phyloP scores from a whole-genome alignment of 129 eudicot genomes.

The Artemisia tridentata region DNA sequence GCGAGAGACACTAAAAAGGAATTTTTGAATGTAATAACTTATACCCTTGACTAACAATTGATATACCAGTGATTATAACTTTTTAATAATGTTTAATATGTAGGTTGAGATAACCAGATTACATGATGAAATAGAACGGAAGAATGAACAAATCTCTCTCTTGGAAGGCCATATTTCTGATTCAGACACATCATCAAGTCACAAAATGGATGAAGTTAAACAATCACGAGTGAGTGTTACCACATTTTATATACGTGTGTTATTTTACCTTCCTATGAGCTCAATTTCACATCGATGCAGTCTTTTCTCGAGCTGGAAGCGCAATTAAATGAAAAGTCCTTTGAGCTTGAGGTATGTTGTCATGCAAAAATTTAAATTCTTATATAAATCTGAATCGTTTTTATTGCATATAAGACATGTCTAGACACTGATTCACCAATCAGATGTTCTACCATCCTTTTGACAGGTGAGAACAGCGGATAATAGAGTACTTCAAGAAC shows the following conservation, averaged over 20 bases:
- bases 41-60: background rate
- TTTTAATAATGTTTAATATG: slow-evolving; percentile 18
- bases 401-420: slow-evolving; percentile 1
- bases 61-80: slow-evolving; percentile 11
- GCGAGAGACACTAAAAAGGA: slow-evolving; percentile 44
- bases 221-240: slow-evolving; percentile 52
- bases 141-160: slow-evolving; percentile 64
- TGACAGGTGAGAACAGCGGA: slow-evolving; percentile 79
- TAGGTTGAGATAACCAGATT: slow-evolving; percentile 67
- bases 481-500: slow-evolving; percentile 78
- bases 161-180: slow-evolving; percentile 60
- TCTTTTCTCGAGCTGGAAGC: slow-evolving; percentile 55
- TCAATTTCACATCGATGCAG: slow-evolving; percentile 44
- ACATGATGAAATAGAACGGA: slow-evolving; percentile 56
- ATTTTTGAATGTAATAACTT: slow-evolving; percentile 44
- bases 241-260: no score
- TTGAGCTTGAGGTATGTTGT: slow-evolving; percentile 80
- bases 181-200: slow-evolving; percentile 38
- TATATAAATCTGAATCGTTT: background rate
- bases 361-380: slow-evolving; percentile 8
- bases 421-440: slow-evolving; percentile 1
- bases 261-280: no score
- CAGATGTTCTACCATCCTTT: slow-evolving; percentile 7
- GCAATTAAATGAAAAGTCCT: slow-evolving; percentile 77
- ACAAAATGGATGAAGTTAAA: slow-evolving; percentile 49